Evolutionary conservation across 805 yeast genomes (phyloP), one percentile per base, ranked within the genome.

Genomic region (Starmerella riodocensis): DNA sequence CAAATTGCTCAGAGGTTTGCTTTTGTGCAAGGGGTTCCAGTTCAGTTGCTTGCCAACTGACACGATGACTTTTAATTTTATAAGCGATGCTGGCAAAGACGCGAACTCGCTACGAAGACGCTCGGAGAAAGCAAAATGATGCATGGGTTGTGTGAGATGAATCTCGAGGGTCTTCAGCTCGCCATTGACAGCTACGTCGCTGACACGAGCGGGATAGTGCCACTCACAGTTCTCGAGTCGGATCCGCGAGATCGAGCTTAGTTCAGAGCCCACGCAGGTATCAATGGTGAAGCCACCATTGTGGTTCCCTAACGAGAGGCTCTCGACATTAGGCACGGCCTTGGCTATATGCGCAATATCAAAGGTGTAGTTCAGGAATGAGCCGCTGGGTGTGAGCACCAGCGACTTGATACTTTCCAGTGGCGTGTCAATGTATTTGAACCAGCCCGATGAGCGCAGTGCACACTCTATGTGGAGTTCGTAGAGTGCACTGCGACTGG

Each of bases 281-380:
- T 41, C 42, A 4, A 44, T 29, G 9, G 28, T 17, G 17, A 44
- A 44, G 1, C 45, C 45, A 1, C 40, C 45, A 7, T 22, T 6
- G 4, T 17, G 13, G 23, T 34, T 42, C 6, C 47, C 47, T 13
- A 44, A 24, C 7, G 17, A 6, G 23, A 44, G 28, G 2, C 17
- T n/a, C 19, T 41, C 45, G 4, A 44, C n/a, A 25, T 30, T 35
- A 5, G 48, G 48, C 12, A 44, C 11, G 6, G 29, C 31, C n/a
- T 29, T 13, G 7, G 32, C 37, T 3, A 51, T 34, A 26, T 51
- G 52, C 1, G 46, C 47, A 25, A 51, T 46, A 20, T 49, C 51
- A 36, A 51, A 51, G 3, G 41, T 14, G 21, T 25, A 27, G 30
- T 37, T 40, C 24, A 32, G 27, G 6, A 31, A 39, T 1, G 26